Percentiles rank a stretch among this genome's conserved stretches.
Conservation (phyloP, 257 asterid species). For the Misopates orontium region DNA sequence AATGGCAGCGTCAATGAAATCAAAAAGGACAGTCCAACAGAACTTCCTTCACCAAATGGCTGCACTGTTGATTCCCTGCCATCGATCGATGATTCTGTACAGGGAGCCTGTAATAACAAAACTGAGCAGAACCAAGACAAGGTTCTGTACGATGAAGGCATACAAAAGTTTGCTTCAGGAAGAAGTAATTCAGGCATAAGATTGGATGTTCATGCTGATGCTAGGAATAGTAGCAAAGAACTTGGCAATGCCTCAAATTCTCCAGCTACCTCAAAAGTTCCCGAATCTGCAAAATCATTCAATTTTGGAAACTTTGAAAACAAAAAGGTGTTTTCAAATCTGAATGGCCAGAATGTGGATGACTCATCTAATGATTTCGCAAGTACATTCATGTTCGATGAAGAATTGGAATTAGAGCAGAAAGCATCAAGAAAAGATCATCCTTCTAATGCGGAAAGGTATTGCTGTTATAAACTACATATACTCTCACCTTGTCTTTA, state of each 20-base stretch:
- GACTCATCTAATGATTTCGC: slow-evolving; percentile 62
- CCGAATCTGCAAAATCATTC: slow-evolving; percentile 27
- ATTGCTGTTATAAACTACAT: slow-evolving; percentile 26
- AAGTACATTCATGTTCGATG: slow-evolving; percentile 77
- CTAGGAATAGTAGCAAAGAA: slow-evolving; percentile 23
- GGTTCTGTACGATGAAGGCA: slow-evolving; percentile 30
- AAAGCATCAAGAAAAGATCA: slow-evolving; percentile 35
- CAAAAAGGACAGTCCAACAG: slow-evolving; percentile 31
- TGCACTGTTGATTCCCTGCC: slow-evolving; percentile 31
- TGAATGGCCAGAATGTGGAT: slow-evolving; percentile 36
- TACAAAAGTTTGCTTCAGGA: slow-evolving; percentile 28
- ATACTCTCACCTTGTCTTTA: slow-evolving; percentile 11
- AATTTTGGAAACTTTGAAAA: slow-evolving; percentile 28
- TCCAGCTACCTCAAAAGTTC: slow-evolving; percentile 32
- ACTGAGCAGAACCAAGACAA: slow-evolving; percentile 32
- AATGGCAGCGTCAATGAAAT: slow-evolving; percentile 38
- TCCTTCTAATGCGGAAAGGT: slow-evolving; percentile 54
- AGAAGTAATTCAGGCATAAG: slow-evolving; percentile 30
- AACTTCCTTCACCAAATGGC: slow-evolving; percentile 32
- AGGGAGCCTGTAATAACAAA: slow-evolving; percentile 24
- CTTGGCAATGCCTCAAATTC: slow-evolving; percentile 28
- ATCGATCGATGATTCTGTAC: slow-evolving; percentile 26
- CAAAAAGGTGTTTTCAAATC: slow-evolving; percentile 31
- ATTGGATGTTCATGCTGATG: slow-evolving; percentile 27
- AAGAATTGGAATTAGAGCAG: slow-evolving; percentile 75